These are phyloP conservation scores for Cordyceps javanica DNA, from an alignment of 2,329 filamentous ascomycete species.

Conservation along the genomic window DNA sequence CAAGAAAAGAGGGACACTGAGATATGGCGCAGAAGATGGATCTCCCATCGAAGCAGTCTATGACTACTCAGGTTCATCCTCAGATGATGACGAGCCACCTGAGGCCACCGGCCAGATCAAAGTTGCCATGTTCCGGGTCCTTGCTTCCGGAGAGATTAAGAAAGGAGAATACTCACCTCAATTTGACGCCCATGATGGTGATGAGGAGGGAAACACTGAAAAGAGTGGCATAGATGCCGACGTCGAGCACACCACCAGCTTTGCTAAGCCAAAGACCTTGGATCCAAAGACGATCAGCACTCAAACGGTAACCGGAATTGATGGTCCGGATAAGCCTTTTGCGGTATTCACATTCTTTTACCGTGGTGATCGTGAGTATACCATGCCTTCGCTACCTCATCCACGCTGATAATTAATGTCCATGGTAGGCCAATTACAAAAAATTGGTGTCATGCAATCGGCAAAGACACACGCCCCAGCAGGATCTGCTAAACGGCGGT, in stretches of 20 bases:
- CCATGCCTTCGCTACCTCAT: neutral
- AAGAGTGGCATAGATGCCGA: conserved; percentile 66
- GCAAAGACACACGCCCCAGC: conserved; percentile 60
- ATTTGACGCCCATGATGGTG: conserved; percentile 93
- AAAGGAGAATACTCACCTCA: conserved; percentile 97
- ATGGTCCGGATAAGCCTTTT: conserved; percentile 92
- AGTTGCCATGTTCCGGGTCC: conserved; percentile 89
- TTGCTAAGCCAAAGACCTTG: conserved; percentile 90
- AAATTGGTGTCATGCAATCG: conserved; percentile 82
- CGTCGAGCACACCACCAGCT: conserved; percentile 94
- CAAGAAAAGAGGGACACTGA: conserved; percentile 51
- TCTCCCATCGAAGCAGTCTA: conserved; percentile 64
- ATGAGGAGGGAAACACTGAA: conserved; percentile 59
- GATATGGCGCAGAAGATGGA: conserved; percentile 72
- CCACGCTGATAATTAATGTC: conserved; percentile 8
- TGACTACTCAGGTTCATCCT: conserved; percentile 69
- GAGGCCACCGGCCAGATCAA: conserved; percentile 98
- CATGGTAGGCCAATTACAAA: conserved; percentile 75
- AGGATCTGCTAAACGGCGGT: conserved; percentile 66
- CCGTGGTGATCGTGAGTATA: conserved; percentile 79
- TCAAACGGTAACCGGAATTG: conserved; percentile 97
- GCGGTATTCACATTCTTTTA: conserved; percentile 98
- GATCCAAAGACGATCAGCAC: conserved; percentile 98
- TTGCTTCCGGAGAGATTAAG: conserved; percentile 95
- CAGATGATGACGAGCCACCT: conserved; percentile 76